Conservation (phyloP, 495 filamentous ascomycete species). For the Penicillium longicatenatum region DNA sequence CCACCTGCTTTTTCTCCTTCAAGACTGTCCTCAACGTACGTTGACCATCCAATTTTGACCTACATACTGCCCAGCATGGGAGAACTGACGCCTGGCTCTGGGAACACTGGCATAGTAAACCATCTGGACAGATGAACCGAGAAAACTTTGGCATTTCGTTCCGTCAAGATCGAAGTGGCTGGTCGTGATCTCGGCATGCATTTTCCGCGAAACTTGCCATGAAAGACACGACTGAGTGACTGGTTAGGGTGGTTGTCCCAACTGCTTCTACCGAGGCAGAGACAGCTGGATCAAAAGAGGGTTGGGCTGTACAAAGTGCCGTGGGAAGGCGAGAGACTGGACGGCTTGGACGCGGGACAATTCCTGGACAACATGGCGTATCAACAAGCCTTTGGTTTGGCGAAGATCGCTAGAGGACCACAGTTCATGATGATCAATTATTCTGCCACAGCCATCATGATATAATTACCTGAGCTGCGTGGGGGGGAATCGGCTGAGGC, state of each 20-base stretch:
- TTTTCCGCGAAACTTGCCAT: slow-evolving; percentile 40
- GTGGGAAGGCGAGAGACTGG: slow-evolving; percentile 1
- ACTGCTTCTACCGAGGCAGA: slow-evolving; percentile 1
- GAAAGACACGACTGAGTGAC: slow-evolving; percentile 2
- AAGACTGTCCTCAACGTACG: slow-evolving; percentile 30
- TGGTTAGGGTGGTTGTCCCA: slow-evolving; percentile 7
- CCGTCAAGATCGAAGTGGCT: slow-evolving; percentile 32
- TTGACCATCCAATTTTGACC: slow-evolving; percentile 40
- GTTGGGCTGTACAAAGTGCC: slow-evolving; percentile 10
- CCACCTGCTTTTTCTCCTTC: slow-evolving; percentile 38
- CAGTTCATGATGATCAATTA: not conserved
- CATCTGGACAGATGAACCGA: slow-evolving; percentile 40
- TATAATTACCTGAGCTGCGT: not conserved
- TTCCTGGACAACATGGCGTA: not conserved
- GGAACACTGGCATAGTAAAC: slow-evolving; percentile 45
- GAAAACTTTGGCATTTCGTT: slow-evolving; percentile 36
- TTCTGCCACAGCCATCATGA: not conserved
- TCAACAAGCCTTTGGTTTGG: not conserved
- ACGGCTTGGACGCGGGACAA: not conserved
- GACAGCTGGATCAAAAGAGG: slow-evolving; percentile 5
- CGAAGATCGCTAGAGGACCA: not conserved
- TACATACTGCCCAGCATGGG: slow-evolving; percentile 48
- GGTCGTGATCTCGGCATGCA: slow-evolving; percentile 40
- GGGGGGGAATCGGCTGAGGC: not conserved
- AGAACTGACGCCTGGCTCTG: slow-evolving; percentile 48